Evolutionary conservation across 2,329 filamentous ascomycete species (phyloP), one percentile per base, ranked within the genome.

Genomic region (Fonsecaea multimorphosa): DNA sequence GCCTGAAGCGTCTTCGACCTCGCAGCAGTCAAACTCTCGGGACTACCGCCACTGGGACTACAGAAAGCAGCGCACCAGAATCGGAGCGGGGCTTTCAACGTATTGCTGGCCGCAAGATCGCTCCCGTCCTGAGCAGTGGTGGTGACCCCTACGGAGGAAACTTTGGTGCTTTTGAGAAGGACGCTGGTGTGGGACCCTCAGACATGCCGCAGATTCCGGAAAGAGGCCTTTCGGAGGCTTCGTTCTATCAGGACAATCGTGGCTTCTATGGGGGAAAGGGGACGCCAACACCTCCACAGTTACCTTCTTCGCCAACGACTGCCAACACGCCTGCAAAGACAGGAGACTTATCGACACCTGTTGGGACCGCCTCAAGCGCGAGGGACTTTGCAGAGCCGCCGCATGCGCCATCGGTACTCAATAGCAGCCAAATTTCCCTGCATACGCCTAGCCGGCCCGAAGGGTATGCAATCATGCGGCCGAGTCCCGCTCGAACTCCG

Each of bases 51-150:
- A 76, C 78, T 1, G 72, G 67, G 19, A 71, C 77, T 7, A 70
- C 70, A 6, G 65, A 66, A 5, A 61, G 63, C 9, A 66, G 60
- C 34, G 62, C 53, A 7, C 44, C 55, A 51, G 70, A 72, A 40
- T 78, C 78, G 56, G 81, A 83, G 65, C 78, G 80, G 8, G 81
- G 81, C 2, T 83, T 83, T 67, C 81, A 83, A 66, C 82, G 81
- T 68, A 77, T 83, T 27, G 80, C 80, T 7, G 81, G 81, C 11
- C 75, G 81, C 31, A 83, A 83, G 63, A 78, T 83, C 19, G 75
- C 77, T 14, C 78, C 81, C 2, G 81, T 82, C 2, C 73, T 82
- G n/a, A 76, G 76, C 19, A 78, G 78, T 27, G 80, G 80, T 11
- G 81, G 81, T 31, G 80, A 83, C 67, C 80, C 80, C 1, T 82